A percentile compares a stretch with the other conserved stretches of the same genome.
phyloP scores from a whole-genome alignment of 768 basidiomycete species.

The Lentinus brumalis region DNA sequence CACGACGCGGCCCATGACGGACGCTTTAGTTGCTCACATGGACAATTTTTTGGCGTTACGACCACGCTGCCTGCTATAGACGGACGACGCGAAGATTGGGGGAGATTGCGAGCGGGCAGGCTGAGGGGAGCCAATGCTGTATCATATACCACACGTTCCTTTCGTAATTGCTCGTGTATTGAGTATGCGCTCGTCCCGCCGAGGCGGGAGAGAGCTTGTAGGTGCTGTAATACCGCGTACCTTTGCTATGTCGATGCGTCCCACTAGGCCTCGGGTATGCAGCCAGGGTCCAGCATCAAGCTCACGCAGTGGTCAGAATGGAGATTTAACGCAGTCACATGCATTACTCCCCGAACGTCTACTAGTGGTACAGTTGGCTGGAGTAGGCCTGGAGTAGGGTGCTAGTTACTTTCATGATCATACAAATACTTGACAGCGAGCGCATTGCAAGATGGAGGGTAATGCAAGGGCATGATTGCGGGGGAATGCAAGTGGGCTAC shows the following conservation, averaged over 20 bases:
- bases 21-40: not conserved
- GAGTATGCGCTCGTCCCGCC: not conserved
- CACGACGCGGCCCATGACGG: not conserved
- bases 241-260: too few relatives aligned
- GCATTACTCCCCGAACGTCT: constrained; percentile 2
- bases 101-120: not conserved
- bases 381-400: not conserved
- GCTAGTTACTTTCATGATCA: not conserved
- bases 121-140: not conserved
- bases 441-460: too few relatives aligned
- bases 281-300: too few relatives aligned
- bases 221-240: constrained; percentile 5
- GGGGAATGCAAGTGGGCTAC: too few relatives aligned
- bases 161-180: constrained; percentile 7
- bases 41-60: not conserved
- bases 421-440: constrained; percentile 1
- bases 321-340: not conserved
- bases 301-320: too few relatives aligned
- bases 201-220: not conserved
- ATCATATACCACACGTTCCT: constrained; percentile 13
- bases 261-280: too few relatives aligned
- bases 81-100: not conserved
- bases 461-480: too few relatives aligned
- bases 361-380: not conserved
- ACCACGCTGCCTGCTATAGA: not conserved